Evolutionary conservation across 345 rosid genomes (phyloP), one percentile per base, ranked within the genome.

Genomic region (Erucastrum elatum): DNA sequence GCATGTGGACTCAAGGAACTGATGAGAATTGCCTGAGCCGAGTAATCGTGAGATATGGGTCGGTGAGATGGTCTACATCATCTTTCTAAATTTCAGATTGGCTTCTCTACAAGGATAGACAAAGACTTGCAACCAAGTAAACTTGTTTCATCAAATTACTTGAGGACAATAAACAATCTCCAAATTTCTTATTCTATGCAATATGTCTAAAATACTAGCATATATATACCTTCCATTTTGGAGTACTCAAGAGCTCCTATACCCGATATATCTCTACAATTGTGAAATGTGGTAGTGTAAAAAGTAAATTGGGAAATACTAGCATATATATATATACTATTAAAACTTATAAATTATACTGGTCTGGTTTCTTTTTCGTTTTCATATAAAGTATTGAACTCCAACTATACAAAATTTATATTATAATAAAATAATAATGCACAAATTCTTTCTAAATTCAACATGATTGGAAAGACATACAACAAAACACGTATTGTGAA

Each of bases 401-500:
- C 55, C 15, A 17, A 74, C 51, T 64, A 33, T 34, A 51, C 35
- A 29, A 73, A 21, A 46, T 51, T 5, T 4, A 64, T 34, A 31
- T 64, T 8, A 53, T 2, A 26, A 3, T 75, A 3, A 5, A 34
- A 0, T 34, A 51, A 35, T 6, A 46, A 61, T 27, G 21, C 25
- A 49, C 21, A 31, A 7, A 53, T 65, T 64, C 53, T 56, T 11
- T 37, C 13, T 1, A 21, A 16, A 30, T 63, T 44, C 16, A 60
- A 58, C 67, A 29, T 76, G 30, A 61, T 62, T 69, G 29, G 6
- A 33, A 49, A 49, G 10, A 46, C 75, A 33, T 68, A 68, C 80
- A 60, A 9, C 63, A 25, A 76, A 76, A 68, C 74, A 76, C 80
- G 80, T 68, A 44, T 51, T 51, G 56, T 51, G 56, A 13, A 8